Conservation (phyloP, 2,329 filamentous ascomycete species). For the Aspergillus transmontanensis region DNA sequence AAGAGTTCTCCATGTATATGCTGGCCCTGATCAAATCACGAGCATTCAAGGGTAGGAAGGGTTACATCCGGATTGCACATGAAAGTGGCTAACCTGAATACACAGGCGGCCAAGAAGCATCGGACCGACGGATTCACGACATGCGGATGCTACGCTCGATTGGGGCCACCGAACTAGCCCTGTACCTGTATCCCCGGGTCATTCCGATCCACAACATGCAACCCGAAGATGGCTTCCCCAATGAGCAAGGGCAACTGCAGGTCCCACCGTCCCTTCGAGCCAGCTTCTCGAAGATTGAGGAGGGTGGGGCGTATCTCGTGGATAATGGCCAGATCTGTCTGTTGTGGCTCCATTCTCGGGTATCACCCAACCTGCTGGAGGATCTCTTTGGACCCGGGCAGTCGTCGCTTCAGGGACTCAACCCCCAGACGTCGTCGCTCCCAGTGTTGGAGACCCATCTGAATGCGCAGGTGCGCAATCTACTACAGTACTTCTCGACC, state of each 20-base stretch:
- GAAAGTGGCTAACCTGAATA: conserved; percentile 4
- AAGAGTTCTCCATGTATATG: conserved; percentile 96
- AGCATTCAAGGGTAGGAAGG: conserved; percentile 72
- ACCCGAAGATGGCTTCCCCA: conserved; percentile 87
- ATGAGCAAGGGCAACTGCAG: conserved; percentile 82
- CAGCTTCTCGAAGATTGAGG: conserved; percentile 84
- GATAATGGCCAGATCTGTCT: conserved; percentile 93
- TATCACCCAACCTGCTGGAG: conserved; percentile 84
- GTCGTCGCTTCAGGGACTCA: conserved; percentile 71
- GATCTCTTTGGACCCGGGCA: conserved; percentile 86
- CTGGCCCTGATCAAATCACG: conserved; percentile 86
- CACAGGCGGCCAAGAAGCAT: conserved; percentile 78
- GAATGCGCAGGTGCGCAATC: conserved; percentile 92
- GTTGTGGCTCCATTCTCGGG: conserved; percentile 89
- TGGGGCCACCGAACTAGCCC: conserved; percentile 78
- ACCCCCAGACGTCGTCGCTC: conserved; percentile 77
- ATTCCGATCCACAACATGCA: conserved; percentile 88
- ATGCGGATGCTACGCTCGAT: conserved; percentile 88
- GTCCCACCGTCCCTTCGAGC: conserved; percentile 80
- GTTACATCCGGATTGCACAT: not conserved
- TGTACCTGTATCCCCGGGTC: conserved; percentile 95
- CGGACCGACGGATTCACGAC: conserved; percentile 87
- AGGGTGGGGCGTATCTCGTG: conserved; percentile 90
- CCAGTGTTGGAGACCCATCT: conserved; percentile 88
- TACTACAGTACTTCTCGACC: conserved; percentile 80